A percentile compares a stretch with the other conserved stretches of the same genome.
Conservation (phyloP, 2,329 filamentous ascomycete species). For the Xylariaceae sp. region DNA sequence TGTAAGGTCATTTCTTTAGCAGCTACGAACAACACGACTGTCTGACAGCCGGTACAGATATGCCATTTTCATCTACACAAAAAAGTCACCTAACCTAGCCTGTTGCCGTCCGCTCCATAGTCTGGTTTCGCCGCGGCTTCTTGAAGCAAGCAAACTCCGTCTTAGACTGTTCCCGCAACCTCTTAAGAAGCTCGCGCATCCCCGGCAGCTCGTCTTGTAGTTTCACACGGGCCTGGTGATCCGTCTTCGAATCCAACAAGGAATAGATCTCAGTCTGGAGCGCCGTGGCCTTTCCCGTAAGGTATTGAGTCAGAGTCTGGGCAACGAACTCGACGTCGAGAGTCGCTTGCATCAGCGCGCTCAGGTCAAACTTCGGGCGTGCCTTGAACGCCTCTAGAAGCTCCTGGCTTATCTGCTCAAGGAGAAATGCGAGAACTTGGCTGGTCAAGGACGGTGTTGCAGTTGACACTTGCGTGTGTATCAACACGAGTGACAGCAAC, state of each 20-base stretch:
- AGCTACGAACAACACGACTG: too few relatives aligned
- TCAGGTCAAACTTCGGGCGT: conserved; percentile 64
- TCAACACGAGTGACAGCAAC: conserved; percentile 77
- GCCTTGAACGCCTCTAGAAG: conserved; percentile 73
- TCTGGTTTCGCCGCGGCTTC: conserved; percentile 30
- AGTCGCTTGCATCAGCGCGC: conserved; percentile 91
- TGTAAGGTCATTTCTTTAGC: too few relatives aligned
- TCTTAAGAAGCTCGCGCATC: conserved; percentile 83
- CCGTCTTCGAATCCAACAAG: conserved; percentile 81
- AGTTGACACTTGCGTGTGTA: conserved; percentile 84
- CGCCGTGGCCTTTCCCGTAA: conserved; percentile 73
- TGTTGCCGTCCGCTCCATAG: conserved; percentile 26
- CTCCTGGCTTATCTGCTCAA: conserved; percentile 73
- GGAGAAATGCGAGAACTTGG: conserved; percentile 78
- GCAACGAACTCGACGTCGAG: conserved; percentile 95
- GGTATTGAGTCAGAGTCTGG: conserved; percentile 87
- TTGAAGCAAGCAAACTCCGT: conserved; percentile 85
- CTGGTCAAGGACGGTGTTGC: conserved; percentile 70
- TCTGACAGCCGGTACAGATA: too few relatives aligned
- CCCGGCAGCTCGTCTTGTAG: conserved; percentile 85
- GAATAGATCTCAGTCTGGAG: conserved; percentile 88
- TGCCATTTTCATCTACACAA: neutral
- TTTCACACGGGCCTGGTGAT: conserved; percentile 72
- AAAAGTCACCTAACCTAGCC: too few relatives aligned
- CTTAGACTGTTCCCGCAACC: conserved; percentile 71